Conservation (phyloP, 2,329 filamentous ascomycete genomes). For the Daldinia sp. region DNA sequence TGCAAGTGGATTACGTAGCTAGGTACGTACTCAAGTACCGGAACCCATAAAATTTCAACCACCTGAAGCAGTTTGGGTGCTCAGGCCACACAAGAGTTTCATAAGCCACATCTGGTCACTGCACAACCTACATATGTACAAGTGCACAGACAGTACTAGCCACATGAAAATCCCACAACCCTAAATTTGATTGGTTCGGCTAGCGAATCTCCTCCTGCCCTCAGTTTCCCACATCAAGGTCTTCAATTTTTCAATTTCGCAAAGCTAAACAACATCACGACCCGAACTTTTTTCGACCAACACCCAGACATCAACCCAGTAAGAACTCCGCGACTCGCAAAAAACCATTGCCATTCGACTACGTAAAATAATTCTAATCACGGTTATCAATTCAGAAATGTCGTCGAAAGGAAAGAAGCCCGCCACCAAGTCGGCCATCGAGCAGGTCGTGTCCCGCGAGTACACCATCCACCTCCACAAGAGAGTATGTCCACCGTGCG, state of each 20-base stretch:
- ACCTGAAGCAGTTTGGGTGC: background rate
- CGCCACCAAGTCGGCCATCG: conserved; percentile 91
- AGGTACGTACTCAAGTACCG: background rate
- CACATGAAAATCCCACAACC: conserved; percentile 39
- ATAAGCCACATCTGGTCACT: conserved; percentile 13
- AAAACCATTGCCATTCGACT: conserved; percentile 15
- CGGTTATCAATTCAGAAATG: conserved; percentile 60
- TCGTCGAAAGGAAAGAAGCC: conserved; percentile 75
- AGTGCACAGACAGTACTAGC: conserved; percentile 33
- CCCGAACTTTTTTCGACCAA: conserved; percentile 47
- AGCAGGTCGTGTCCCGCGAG: conserved; percentile 99
- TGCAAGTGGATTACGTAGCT: background rate
- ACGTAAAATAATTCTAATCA: conserved; percentile 32
- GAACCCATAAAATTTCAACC: background rate
- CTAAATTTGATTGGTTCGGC: conserved; percentile 50
- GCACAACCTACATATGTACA: background rate
- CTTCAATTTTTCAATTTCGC: conserved; percentile 47
- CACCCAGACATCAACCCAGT: conserved; percentile 46
- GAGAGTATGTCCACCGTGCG: conserved; percentile 77
- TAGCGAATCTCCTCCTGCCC: conserved; percentile 48
- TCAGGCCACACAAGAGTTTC: background rate
- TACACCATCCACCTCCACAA: conserved; percentile 99
- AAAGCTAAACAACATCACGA: conserved; percentile 46
- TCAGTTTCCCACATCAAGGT: conserved; percentile 49
- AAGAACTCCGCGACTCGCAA: conserved; percentile 37